Percentiles rank a stretch among this genome's conserved stretches.
Conservation (phyloP, 192 early-diverging fungal genomes). For the Coemansia sp. region DNA sequence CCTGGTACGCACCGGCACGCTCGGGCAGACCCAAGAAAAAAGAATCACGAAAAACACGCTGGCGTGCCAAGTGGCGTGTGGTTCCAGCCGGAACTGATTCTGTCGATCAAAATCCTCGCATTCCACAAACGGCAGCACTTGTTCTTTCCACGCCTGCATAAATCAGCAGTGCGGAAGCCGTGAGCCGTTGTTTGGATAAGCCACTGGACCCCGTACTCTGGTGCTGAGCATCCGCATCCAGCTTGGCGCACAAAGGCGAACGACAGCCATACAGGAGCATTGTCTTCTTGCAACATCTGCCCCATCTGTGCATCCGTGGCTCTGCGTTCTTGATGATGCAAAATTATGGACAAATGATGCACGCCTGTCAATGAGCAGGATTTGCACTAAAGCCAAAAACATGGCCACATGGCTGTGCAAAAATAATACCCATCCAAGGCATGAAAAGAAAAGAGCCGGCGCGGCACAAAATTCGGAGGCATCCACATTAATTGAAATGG, state of each 20-base stretch:
- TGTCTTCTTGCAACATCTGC: no score
- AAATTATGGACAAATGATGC: no score
- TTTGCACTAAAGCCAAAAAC: no score
- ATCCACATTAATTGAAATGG: no score
- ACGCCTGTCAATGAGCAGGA: no score
- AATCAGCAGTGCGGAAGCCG: not conserved
- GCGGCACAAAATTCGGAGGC: no score
- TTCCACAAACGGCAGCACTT: not conserved
- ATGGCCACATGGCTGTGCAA: no score
- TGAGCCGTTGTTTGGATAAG: not conserved
- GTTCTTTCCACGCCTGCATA: not conserved
- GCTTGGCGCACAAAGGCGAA: not conserved
- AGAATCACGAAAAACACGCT: not conserved
- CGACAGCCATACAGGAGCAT: not conserved
- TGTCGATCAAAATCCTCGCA: not conserved
- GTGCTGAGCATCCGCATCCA: not conserved
- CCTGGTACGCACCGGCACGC: not conserved
- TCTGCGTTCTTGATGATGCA: no score
- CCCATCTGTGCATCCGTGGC: no score
- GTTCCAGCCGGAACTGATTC: not conserved
- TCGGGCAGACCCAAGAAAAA: not conserved
- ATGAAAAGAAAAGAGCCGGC: no score
- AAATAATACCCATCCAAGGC: no score
- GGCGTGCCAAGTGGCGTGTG: not conserved
- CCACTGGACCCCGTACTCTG: slow-evolving; percentile 5